Evolutionary conservation across 1,139 yeast species (phyloP).

Genomic region (Kurtzmaniella quercitrusa): DNA sequence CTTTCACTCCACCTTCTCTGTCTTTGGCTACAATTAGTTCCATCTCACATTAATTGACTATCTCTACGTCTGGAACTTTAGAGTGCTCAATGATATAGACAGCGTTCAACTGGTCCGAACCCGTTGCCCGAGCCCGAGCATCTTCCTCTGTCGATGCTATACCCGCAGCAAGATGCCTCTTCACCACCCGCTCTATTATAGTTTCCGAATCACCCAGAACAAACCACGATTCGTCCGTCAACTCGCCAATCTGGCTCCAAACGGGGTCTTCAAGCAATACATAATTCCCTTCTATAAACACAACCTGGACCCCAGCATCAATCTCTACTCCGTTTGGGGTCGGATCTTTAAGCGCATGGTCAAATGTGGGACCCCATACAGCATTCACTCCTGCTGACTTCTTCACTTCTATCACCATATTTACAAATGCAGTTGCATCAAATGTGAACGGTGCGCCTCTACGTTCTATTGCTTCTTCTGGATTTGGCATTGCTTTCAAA

Average conservation of each 20-base stretch:
- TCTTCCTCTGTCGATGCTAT: slow-evolving; percentile 51
- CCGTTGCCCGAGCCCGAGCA: slow-evolving; percentile 60
- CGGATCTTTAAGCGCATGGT: slow-evolving; percentile 70
- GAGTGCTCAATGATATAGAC: slow-evolving; percentile 45
- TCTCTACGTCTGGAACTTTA: slow-evolving; percentile 15
- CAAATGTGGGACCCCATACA: slow-evolving; percentile 45
- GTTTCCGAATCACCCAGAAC: slow-evolving; percentile 39
- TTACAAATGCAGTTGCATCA: slow-evolving; percentile 46
- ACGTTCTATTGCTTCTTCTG: slow-evolving; percentile 53
- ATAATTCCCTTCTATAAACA: slow-evolving; percentile 66
- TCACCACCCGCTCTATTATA: slow-evolving; percentile 58
- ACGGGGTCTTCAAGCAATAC: slow-evolving; percentile 44
- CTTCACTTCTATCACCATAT: slow-evolving; percentile 18
- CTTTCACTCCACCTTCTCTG: neutral
- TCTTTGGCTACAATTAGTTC: neutral
- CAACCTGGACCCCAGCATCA: slow-evolving; percentile 38
- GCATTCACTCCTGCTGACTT: slow-evolving; percentile 18
- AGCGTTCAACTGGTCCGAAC: slow-evolving; percentile 72
- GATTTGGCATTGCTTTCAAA: slow-evolving; percentile 48
- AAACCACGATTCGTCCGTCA: slow-evolving; percentile 43
- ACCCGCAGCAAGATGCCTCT: slow-evolving; percentile 70
- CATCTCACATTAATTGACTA: slow-evolving; percentile 7
- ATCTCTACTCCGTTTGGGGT: slow-evolving; percentile 46
- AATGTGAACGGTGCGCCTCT: slow-evolving; percentile 89
- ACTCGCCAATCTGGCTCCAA: slow-evolving; percentile 43